These are phyloP conservation scores for Senecio squalidus DNA, from an alignment of 140 eudicot species.

Conservation along the genomic window DNA sequence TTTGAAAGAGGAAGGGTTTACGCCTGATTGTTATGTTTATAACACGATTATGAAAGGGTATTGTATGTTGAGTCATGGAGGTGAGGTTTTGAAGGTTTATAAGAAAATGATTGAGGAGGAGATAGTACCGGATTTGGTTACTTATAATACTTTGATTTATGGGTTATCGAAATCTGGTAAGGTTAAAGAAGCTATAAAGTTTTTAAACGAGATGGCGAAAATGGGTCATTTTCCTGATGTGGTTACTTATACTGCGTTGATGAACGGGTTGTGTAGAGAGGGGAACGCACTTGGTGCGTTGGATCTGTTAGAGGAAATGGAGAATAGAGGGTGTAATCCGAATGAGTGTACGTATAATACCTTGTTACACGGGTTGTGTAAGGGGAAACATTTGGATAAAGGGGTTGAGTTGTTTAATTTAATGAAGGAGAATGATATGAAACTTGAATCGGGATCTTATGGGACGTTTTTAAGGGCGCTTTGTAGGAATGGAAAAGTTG, in stretches of 20 bases:
- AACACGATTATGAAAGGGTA: conserved; percentile 93
- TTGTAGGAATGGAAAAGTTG: conserved; percentile 71
- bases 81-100: conserved; percentile 67
- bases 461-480: conserved; percentile 82
- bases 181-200: conserved; percentile 78
- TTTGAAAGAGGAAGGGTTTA: conserved; percentile 59
- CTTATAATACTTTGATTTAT: conserved; percentile 75
- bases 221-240: conserved; percentile 81
- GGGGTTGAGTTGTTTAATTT: conserved; percentile 53
- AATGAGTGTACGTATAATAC: conserved; percentile 89
- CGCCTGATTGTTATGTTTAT: conserved; percentile 81
- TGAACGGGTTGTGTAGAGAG: conserved; percentile 94
- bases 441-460: conserved; percentile 78
- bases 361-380: conserved; percentile 87
- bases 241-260: conserved; percentile 84
- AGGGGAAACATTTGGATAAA: conserved; percentile 55
- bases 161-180: conserved; percentile 85
- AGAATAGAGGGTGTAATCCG: conserved; percentile 68
- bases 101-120: conserved; percentile 76
- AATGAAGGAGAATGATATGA: conserved; percentile 59
- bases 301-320: conserved; percentile 69
- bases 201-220: conserved; percentile 54
- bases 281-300: conserved; percentile 73
- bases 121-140: conserved; percentile 70
- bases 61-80: conserved; percentile 67